A percentile compares a stretch with the other conserved stretches of the same genome.
These are phyloP conservation scores for Suhomyces kilbournensis DNA, from an alignment of 805 yeast species.

Conservation along the genomic window DNA sequence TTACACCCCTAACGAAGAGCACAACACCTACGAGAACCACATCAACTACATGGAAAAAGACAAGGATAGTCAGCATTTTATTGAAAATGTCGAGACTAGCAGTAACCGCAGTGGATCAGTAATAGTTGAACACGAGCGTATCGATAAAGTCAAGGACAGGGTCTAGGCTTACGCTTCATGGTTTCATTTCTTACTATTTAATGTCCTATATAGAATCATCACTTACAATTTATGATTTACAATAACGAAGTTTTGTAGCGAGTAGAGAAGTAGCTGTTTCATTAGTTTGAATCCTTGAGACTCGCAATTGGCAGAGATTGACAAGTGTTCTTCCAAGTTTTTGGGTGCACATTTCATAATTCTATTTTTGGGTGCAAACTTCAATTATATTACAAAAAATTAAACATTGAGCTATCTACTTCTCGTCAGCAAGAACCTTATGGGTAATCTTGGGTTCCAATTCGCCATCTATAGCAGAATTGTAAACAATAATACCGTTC, in stretches of 20 bases:
- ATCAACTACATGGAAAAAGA: slow-evolving; percentile 8
- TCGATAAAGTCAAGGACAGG: neutral
- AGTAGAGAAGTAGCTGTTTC: neutral
- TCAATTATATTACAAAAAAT: neutral
- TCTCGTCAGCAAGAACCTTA: neutral
- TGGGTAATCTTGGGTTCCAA: slow-evolving; percentile 1
- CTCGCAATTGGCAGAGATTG: neutral
- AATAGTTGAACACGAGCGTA: neutral
- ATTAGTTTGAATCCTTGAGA: neutral
- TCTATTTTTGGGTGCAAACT: neutral
- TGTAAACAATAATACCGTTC: slow-evolving; percentile 34
- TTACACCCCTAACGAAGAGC: neutral
- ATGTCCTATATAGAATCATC: neutral
- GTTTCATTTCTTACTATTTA: neutral
- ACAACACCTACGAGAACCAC: slow-evolving; percentile 10
- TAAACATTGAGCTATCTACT: neutral
- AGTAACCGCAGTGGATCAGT: neutral
- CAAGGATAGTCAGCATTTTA: slow-evolving; percentile 5
- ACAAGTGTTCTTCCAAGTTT: neutral
- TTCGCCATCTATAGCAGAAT: slow-evolving; percentile 20
- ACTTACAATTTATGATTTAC: neutral
- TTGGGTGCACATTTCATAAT: no score
- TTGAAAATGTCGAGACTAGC: slow-evolving; percentile 8
- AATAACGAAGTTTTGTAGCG: no score
- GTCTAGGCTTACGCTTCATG: neutral